Base-by-base conservation (phyloP, 1,284 basidiomycete genomes). In the Exobasidium rhododendri region DNA sequence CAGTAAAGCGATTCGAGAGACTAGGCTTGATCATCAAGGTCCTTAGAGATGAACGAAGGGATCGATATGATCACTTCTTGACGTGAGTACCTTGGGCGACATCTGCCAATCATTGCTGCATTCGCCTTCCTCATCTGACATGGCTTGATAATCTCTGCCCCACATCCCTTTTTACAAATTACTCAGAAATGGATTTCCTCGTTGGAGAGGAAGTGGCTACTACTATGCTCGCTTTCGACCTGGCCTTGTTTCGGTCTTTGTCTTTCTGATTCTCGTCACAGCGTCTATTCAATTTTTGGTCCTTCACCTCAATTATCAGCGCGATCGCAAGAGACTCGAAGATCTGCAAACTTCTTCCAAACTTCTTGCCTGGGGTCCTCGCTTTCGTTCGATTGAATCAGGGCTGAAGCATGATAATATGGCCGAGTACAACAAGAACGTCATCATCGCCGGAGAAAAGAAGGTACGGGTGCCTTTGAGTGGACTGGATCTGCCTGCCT, bases 21-120 rank as follows among this genome's bases (percentile, higher is more conserved):
- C 63, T 79, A 0, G 77, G 77, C 0, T 58, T 77, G 28, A 69
- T 79, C 46, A 75, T 74, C 65, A 74, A 75, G 61, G 77, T 79
- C 58, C 58, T 79, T 46, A 62, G 77, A 10, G 76, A 79, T 55
- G 70, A 64, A 35, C 66, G 76, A 26, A 67, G 75, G 45, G 77
- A 78, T 56, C 62, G 76, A 17, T 79, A 79, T 68, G 71, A 79
- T 56, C 71, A 77, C 45, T 78, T 78, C 51, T 59, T 79, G 26
- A 58, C 60, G 54, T 56, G 54, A 47, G 2, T 51, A 13, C 7
- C 17, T 40, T 10, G n/a, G n/a, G n/a, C n/a, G n/a, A n/a, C n/a
- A n/a, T n/a, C 20, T 22, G n/a, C n/a, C n/a, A n/a, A n/a, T n/a
- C n/a, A n/a, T 51, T 51, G 22, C 13, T 13, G 14, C 13, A 22